Evolutionary conservation across 2,329 filamentous ascomycete species (phyloP).

Genomic region (Aspergillus sp.): DNA sequence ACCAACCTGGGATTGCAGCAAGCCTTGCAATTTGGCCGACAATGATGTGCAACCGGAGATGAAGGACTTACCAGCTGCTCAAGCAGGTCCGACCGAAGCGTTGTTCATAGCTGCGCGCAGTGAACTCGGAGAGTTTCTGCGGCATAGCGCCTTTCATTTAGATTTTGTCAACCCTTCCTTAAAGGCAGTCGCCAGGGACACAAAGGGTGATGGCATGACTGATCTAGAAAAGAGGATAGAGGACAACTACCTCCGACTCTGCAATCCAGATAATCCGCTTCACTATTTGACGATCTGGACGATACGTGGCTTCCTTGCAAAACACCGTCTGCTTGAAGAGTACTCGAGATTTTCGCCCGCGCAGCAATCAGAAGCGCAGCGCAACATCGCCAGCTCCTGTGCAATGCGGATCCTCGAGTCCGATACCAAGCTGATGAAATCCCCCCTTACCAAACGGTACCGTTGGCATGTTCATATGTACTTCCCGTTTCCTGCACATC

Average conservation of each 20-base stretch:
- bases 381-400: slow-evolving; percentile 32
- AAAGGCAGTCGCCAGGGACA: slow-evolving; percentile 28
- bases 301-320: slow-evolving; percentile 50
- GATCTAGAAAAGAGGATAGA: slow-evolving; percentile 48
- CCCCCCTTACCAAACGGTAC: slow-evolving; percentile 45
- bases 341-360: slow-evolving; percentile 37
- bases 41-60: slow-evolving; percentile 44
- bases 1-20: slow-evolving; percentile 49
- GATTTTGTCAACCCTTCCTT: slow-evolving; percentile 49
- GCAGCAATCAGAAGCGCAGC: slow-evolving; percentile 31
- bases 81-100: slow-evolving; percentile 42
- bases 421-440: slow-evolving; percentile 50
- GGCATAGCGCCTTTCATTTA: slow-evolving; percentile 45
- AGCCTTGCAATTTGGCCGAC: slow-evolving; percentile 48
- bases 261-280: slow-evolving; percentile 45
- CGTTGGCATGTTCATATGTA: slow-evolving; percentile 47
- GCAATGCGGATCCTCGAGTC: slow-evolving; percentile 47
- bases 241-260: slow-evolving; percentile 49
- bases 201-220: slow-evolving; percentile 29
- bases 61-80: slow-evolving; percentile 33
- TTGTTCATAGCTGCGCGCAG: slow-evolving; percentile 49
- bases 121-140: slow-evolving; percentile 45
- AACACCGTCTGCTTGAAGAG: slow-evolving; percentile 53
- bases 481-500: slow-evolving; percentile 54
- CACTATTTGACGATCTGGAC: slow-evolving; percentile 54